phyloP scores from a whole-genome alignment of 768 basidiomycete genomes.

The Pleurotus sapidus region DNA sequence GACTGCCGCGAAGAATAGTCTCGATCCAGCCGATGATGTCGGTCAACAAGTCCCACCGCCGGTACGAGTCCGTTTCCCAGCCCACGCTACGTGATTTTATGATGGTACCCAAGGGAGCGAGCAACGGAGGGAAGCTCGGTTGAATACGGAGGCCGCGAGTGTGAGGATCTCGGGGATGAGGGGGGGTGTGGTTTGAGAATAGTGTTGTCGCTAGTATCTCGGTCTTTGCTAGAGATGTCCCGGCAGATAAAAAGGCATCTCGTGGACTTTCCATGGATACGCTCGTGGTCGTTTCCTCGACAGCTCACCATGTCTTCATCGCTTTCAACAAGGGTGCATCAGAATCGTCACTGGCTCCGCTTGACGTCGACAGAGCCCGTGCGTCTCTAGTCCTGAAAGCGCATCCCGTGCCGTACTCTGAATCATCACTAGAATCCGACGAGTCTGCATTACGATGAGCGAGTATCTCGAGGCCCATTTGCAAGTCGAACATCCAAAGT shows the following conservation, averaged over 20 bases:
- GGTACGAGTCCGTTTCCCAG: constrained; percentile 51
- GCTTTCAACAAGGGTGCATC: too few relatives aligned
- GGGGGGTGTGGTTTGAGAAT: not conserved
- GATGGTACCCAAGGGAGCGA: not conserved
- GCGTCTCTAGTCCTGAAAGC: too few relatives aligned
- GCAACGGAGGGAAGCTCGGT: constrained; percentile 7
- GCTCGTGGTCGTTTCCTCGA: constrained; percentile 8
- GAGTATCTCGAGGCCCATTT: too few relatives aligned
- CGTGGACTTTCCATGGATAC: too few relatives aligned
- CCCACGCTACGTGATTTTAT: constrained; percentile 11
- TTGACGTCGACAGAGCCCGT: too few relatives aligned
- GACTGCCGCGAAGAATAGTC: constrained; percentile 12
- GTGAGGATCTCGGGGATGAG: not conserved
- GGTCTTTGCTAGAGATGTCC: not conserved
- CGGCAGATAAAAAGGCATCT: too few relatives aligned
- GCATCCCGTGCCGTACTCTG: too few relatives aligned
- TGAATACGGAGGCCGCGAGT: constrained; percentile 1
- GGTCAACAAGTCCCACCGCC: constrained; percentile 51
- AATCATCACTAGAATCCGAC: too few relatives aligned
- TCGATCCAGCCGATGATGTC: constrained; percentile 34
- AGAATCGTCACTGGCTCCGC: too few relatives aligned
- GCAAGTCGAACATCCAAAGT: too few relatives aligned
- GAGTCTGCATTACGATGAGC: too few relatives aligned
- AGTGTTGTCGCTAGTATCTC: not conserved
- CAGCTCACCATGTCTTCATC: constrained; percentile 17